Evolutionary conservation across 2,329 filamentous ascomycete genomes (phyloP).

Genomic region (Cladosporium velox): DNA sequence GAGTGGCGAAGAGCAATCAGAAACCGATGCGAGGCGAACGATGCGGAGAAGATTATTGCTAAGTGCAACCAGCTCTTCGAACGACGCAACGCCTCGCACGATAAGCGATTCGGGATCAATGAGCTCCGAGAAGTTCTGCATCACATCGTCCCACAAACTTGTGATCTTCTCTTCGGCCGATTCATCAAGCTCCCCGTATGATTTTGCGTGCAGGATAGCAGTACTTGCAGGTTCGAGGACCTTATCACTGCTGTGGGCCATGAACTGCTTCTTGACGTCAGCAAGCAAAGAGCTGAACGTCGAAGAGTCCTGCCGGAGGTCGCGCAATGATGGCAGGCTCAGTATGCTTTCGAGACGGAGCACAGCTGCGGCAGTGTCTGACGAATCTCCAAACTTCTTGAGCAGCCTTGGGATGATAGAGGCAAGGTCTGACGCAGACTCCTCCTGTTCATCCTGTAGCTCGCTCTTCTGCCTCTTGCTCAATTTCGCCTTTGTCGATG

Average conservation of each 20-base stretch:
- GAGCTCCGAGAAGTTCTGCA: conserved; percentile 71
- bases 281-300: conserved; percentile 80
- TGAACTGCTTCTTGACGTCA: conserved; percentile 91
- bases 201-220: conserved; percentile 80
- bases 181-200: conserved; percentile 86
- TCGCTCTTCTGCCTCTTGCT: conserved; percentile 64
- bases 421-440: conserved; percentile 75
- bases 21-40: conserved; percentile 40
- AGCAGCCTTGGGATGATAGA: conserved; percentile 79
- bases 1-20: conserved; percentile 73
- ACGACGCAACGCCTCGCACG: conserved; percentile 67
- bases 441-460: conserved; percentile 70
- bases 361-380: conserved; percentile 81
- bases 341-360: conserved; percentile 83
- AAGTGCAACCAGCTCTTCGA: conserved; percentile 43
- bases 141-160: conserved; percentile 80
- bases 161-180: conserved; percentile 77
- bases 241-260: conserved; percentile 82
- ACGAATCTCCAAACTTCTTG: conserved; percentile 89
- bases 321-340: conserved; percentile 83
- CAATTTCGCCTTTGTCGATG: conserved; percentile 57
- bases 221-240: conserved; percentile 82
- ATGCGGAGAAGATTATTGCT: conserved; percentile 39
- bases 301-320: conserved; percentile 81
- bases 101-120: conserved; percentile 69